A percentile compares a stretch with the other conserved stretches of the same genome.
Conservation (phyloP, 2,329 filamentous ascomycete genomes). For the Diaporthe vexans region DNA sequence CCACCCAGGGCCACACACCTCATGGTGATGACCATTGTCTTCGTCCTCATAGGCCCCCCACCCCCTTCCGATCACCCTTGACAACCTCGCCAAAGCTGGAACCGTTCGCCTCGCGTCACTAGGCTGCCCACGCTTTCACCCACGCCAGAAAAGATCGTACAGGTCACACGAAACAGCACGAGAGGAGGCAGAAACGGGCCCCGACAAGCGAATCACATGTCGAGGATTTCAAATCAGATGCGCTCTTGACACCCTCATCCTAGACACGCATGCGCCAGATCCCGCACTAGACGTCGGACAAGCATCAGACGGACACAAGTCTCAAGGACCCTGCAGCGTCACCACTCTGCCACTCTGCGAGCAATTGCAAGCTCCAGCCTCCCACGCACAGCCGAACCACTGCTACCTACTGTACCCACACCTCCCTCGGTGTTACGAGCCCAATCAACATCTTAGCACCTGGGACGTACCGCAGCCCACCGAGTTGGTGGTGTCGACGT, state of each 20-base stretch:
- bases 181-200: background rate
- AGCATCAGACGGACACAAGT: constrained; percentile 19
- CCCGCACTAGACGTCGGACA: constrained; percentile 20
- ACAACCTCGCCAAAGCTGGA: constrained; percentile 25
- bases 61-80: background rate
- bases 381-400: constrained; percentile 9
- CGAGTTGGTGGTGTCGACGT: constrained; percentile 15
- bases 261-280: constrained; percentile 22
- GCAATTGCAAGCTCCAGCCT: background rate
- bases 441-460: background rate
- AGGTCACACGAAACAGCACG: background rate
- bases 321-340: constrained; percentile 26
- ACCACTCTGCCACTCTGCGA: constrained; percentile 6
- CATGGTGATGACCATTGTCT: constrained; percentile 41
- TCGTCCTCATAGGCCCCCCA: constrained; percentile 39
- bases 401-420: constrained; percentile 27
- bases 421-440: constrained; percentile 21
- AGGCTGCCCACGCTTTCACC: background rate
- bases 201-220: constrained; percentile 38
- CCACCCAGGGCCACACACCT: background rate
- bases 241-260: constrained; percentile 9
- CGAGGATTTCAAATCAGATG: constrained; percentile 41
- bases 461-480: constrained; percentile 4
- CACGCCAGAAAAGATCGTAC: background rate
- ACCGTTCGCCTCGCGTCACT: constrained; percentile 18